phyloP scores from a whole-genome alignment of 768 basidiomycete genomes.

The Cystobasidiopsis lactophilus region DNA sequence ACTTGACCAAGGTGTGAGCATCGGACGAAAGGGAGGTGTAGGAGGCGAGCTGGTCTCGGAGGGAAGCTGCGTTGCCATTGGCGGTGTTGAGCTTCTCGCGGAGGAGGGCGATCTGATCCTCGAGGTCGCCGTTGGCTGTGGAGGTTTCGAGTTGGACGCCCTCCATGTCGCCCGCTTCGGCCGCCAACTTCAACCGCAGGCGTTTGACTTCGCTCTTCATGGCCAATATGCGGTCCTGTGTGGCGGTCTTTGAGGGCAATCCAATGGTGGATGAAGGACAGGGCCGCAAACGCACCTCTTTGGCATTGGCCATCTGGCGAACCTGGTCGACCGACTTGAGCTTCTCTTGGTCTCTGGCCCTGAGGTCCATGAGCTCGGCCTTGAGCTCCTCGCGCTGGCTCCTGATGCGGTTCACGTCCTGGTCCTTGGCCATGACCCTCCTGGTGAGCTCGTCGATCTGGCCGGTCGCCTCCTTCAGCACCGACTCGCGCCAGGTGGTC shows the following conservation, averaged over 20 bases:
- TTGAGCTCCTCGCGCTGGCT: constrained; percentile 35
- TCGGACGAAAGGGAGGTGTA: constrained; percentile 31
- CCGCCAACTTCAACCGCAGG: constrained; percentile 54
- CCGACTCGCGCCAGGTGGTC: constrained; percentile 11
- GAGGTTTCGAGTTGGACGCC: constrained; percentile 41
- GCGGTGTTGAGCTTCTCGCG: constrained; percentile 11
- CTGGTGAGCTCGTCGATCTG: constrained; percentile 31
- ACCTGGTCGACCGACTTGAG: constrained; percentile 40
- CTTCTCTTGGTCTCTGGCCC: constrained; percentile 40
- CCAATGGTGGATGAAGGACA: constrained; percentile 2
- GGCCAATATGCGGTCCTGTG: constrained; percentile 47
- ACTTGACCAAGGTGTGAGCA: constrained; percentile 33
- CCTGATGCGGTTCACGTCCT: constrained; percentile 25
- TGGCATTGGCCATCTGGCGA: constrained; percentile 41
- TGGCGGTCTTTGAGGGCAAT: background rate
- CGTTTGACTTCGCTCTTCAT: constrained; percentile 51
- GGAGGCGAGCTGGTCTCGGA: constrained; percentile 16
- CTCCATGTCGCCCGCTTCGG: constrained; percentile 45
- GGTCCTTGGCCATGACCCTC: constrained; percentile 21
- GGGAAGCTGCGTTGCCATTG: background rate
- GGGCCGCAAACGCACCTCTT: constrained; percentile 28
- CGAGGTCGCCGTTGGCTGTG: constrained; percentile 15
- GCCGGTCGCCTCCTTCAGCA: constrained; percentile 29
- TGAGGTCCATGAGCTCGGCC: constrained; percentile 47
- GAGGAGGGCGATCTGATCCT: constrained; percentile 30